Base-by-base conservation (phyloP, 1,284 basidiomycete species). In the Moesziomyces aphidis region DNA sequence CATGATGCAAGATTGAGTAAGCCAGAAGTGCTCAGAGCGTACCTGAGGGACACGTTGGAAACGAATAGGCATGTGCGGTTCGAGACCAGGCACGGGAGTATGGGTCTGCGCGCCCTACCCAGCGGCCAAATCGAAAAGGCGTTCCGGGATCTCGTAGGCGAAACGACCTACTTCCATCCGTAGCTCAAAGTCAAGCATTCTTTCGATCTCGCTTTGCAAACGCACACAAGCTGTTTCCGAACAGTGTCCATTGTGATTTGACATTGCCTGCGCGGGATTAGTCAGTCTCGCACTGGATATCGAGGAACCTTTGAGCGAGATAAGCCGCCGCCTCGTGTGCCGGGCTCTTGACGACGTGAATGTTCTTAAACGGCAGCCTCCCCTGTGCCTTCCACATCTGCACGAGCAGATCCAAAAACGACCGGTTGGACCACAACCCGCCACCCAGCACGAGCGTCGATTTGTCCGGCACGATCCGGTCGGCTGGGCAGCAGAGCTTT, bases 401-500 rank as follows among this genome's bases (percentile, higher is more conserved):
- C 3, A 72, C 28, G 24, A 80, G 26, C 24, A 83, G 36, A 11
- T 61, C 53, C 10, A 62, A 24, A 39, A 81, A 83, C 10, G 62
- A 71, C 22, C 21, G 28, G 15, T 71, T 70, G 13, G 62, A 73
- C 80, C 80, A 83, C 52, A 83, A 43, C 3, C 81, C 78, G 1
- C 81, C 81, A 21, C 81, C 81, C 21, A 83, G 61, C 21, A 79
- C 62, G 26, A 83, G 43, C 8, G 73, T 73, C 15, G 72, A 61
- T 5, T 54, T 42, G 13, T 36, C 21, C 0, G 77, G 69, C 2
- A 58, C 56, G 24, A 81, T 55, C 26, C 53, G 45, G 23, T 69
- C 54, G 4, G 51, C 42, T 3, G 60, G 63, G 9, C 52, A 49
- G 8, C 73, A 66, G 7, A 80, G 62, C 24, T 73, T 70, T 10